Conservation (phyloP, 192 early-diverging fungal genomes). For the Coemansia sp. region DNA sequence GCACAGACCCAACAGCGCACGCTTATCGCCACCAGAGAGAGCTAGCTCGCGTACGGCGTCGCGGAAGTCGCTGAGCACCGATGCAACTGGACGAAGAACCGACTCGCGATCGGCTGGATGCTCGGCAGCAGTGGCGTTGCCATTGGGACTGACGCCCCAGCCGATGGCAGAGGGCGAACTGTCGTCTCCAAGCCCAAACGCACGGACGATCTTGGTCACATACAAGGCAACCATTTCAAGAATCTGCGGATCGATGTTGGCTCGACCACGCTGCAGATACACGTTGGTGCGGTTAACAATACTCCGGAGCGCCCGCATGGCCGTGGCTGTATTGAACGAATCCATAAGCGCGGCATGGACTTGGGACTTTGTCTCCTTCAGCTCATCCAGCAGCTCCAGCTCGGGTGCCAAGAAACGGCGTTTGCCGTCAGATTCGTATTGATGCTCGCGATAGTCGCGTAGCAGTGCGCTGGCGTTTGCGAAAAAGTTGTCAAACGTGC, state of each 20-base stretch:
- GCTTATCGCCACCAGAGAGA: slow-evolving; percentile 43
- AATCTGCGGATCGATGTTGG: slow-evolving; percentile 66
- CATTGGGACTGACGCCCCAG: slow-evolving; percentile 39
- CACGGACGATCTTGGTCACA: slow-evolving; percentile 77
- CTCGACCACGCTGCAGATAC: slow-evolving; percentile 68
- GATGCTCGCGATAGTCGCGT: slow-evolving; percentile 59
- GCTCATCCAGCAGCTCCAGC: slow-evolving; percentile 62
- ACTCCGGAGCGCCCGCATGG: slow-evolving; percentile 77
- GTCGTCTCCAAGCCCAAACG: slow-evolving; percentile 74
- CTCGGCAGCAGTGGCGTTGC: slow-evolving; percentile 19
- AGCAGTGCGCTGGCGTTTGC: slow-evolving; percentile 76
- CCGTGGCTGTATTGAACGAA: slow-evolving; percentile 86
- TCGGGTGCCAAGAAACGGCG: slow-evolving; percentile 76
- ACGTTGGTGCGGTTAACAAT: slow-evolving; percentile 78
- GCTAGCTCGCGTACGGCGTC: slow-evolving; percentile 83
- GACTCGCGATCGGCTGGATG: slow-evolving; percentile 55
- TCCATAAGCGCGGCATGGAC: slow-evolving; percentile 90
- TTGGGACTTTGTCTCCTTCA: slow-evolving; percentile 65
- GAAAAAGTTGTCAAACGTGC: slow-evolving; percentile 88
- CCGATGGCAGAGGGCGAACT: slow-evolving; percentile 70
- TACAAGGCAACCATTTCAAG: slow-evolving; percentile 79
- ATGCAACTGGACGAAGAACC: slow-evolving; percentile 74
- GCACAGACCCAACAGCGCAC: slow-evolving; percentile 72
- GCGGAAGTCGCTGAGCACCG: slow-evolving; percentile 81
- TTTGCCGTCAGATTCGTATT: slow-evolving; percentile 60